Evolutionary conservation across 345 rosid species (phyloP).

Genomic region (Carallia brachiata): DNA sequence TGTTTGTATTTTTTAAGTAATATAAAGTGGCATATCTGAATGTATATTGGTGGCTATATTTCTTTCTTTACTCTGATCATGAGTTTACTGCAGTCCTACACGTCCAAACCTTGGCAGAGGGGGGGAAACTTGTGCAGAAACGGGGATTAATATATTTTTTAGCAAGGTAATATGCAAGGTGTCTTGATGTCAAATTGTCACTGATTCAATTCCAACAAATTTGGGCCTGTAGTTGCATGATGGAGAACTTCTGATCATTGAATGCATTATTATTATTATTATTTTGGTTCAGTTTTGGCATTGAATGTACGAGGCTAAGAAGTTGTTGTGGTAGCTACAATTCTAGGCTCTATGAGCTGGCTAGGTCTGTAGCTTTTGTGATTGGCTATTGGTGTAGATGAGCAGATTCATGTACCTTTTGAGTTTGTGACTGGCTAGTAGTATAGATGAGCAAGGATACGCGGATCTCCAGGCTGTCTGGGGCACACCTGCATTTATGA

Average conservation of each 20-base stretch:
- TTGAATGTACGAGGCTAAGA: not conserved
- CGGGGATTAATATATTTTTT: conserved; percentile 82
- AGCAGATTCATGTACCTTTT: too few relatives aligned
- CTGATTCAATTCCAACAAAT: not conserved
- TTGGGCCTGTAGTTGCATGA: too few relatives aligned
- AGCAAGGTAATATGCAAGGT: conserved; percentile 52
- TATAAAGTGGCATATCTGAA: not conserved
- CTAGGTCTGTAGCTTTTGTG: too few relatives aligned
- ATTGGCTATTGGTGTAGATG: too few relatives aligned
- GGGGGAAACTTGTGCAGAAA: conserved; percentile 98
- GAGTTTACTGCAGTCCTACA: conserved; percentile 61
- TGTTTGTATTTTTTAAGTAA: not conserved
- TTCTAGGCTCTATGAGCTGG: not conserved
- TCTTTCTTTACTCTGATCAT: not conserved
- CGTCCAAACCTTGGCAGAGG: conserved; percentile 92
- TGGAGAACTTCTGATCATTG: not conserved
- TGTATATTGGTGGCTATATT: not conserved
- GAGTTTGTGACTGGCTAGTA: too few relatives aligned
- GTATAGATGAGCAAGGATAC: too few relatives aligned
- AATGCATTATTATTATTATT: not conserved
- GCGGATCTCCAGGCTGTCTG: too few relatives aligned
- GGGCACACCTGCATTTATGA: too few relatives aligned
- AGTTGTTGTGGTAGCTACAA: not conserved
- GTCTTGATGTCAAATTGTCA: conserved; percentile 8
- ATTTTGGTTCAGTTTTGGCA: not conserved